Conservation (phyloP, 441 rosid species). For the Croton setiger region DNA sequence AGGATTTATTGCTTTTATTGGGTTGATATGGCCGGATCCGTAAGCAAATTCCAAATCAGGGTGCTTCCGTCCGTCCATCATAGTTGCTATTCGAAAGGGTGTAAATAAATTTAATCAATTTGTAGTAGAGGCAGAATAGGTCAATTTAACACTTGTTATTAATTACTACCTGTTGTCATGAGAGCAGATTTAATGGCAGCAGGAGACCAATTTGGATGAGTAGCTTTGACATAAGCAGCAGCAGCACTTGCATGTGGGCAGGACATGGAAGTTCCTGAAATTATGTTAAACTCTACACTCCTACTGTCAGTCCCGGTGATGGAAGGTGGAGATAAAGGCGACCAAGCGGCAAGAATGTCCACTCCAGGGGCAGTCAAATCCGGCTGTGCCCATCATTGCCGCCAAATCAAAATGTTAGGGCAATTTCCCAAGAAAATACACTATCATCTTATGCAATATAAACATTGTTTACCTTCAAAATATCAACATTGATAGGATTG, state of each 20-base stretch:
- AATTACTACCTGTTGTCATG: constrained; percentile 62
- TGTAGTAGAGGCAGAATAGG: no score
- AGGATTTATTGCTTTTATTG: constrained; percentile 46
- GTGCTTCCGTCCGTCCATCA: constrained; percentile 49
- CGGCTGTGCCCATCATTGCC: constrained; percentile 48
- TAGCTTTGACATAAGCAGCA: constrained; percentile 62
- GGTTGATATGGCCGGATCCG: constrained; percentile 72
- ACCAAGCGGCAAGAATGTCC: constrained; percentile 81
- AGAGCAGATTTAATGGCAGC: no score
- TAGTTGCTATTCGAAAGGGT: neutral
- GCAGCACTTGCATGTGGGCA: constrained; percentile 80
- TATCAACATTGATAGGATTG: constrained; percentile 48
- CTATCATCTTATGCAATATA: neutral
- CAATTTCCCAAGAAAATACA: no score
- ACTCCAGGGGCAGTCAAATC: constrained; percentile 90
- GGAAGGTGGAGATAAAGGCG: constrained; percentile 27
- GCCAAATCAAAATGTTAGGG: neutral
- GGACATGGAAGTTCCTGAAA: constrained; percentile 89
- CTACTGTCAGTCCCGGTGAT: constrained; percentile 32
- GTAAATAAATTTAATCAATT: no score
- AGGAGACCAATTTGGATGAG: constrained; percentile 59
- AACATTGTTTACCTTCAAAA: constrained; percentile 55
- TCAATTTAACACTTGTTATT: no score
- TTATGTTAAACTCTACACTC: constrained; percentile 42
- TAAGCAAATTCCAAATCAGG: constrained; percentile 56